Evolutionary conservation across 805 yeast species (phyloP).

Genomic region (Candida odintsovae): DNA sequence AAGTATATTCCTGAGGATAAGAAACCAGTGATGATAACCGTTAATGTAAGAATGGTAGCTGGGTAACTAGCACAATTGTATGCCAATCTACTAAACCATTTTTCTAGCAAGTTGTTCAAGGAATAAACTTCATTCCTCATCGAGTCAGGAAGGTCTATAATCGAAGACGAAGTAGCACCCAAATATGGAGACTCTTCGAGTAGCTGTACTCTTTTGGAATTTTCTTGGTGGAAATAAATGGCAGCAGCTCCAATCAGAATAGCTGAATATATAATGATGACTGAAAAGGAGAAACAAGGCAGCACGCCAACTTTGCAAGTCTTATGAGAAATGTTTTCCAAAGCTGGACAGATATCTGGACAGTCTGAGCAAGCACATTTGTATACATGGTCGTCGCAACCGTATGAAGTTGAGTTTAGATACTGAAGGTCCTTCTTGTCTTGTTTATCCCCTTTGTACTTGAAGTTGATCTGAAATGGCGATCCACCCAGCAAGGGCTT

Average conservation of each 20-base stretch:
- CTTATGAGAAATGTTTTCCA: constrained; percentile 40
- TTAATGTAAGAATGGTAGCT: constrained; percentile 37
- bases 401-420: constrained; percentile 17
- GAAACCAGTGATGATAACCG: constrained; percentile 35
- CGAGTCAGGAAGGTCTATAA: constrained; percentile 4
- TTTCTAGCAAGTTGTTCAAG: constrained; percentile 43
- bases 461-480: constrained; percentile 86
- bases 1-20: constrained; percentile 47
- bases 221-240: constrained; percentile 18
- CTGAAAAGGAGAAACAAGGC: constrained; percentile 68
- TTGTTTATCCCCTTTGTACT: constrained; percentile 40
- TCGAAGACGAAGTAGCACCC: constrained; percentile 14
- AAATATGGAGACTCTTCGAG: constrained; percentile 38
- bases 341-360: constrained; percentile 66
- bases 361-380: constrained; percentile 93
- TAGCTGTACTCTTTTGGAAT: constrained; percentile 26
- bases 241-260: constrained; percentile 22
- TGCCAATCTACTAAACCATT: constrained; percentile 46
- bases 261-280: constrained; percentile 44
- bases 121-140: constrained; percentile 34
- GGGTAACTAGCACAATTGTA: constrained; percentile 60
- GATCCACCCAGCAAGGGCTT: constrained; percentile 93
- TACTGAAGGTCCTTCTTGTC: constrained; percentile 10
- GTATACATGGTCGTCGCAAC: constrained; percentile 59
- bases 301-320: constrained; percentile 53